phyloP scores from a whole-genome alignment of 805 yeast genomes.

The Ogataea thermomethanolica region DNA sequence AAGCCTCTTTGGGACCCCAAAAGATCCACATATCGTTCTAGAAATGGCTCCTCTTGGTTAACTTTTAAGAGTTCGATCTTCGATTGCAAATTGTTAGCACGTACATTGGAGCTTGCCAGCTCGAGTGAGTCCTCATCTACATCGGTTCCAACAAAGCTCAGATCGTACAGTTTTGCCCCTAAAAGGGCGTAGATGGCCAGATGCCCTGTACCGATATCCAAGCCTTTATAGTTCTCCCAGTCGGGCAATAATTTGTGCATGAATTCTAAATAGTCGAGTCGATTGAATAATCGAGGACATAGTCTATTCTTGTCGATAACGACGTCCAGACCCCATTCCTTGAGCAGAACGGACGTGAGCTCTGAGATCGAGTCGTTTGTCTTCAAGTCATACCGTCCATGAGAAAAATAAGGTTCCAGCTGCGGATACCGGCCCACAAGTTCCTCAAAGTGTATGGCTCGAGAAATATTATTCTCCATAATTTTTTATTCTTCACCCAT shows the following conservation, averaged over 20 bases:
- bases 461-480: constrained; percentile 7
- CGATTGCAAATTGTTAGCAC: constrained; percentile 25
- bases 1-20: constrained; percentile 23
- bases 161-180: constrained; percentile 21
- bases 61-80: constrained; percentile 18
- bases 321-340: constrained; percentile 18
- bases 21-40: not conserved
- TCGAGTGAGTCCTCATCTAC: constrained; percentile 35
- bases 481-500: constrained; percentile 21
- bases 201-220: constrained; percentile 52
- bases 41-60: constrained; percentile 18
- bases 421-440: constrained; percentile 17
- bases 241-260: constrained; percentile 13
- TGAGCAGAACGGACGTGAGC: constrained; percentile 22
- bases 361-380: constrained; percentile 22
- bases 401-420: constrained; percentile 12
- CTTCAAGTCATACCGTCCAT: constrained; percentile 20
- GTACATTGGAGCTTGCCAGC: constrained; percentile 29
- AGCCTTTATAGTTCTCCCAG: constrained; percentile 19
- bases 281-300: constrained; percentile 33
- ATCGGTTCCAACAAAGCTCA: constrained; percentile 40
- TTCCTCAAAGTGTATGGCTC: constrained; percentile 13
- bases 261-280: constrained; percentile 29
- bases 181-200: constrained; percentile 45
- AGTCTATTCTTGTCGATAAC: constrained; percentile 18